Evolutionary conservation across 2,329 filamentous ascomycete genomes (phyloP).

Genomic region (Diaporthe ilicicola): DNA sequence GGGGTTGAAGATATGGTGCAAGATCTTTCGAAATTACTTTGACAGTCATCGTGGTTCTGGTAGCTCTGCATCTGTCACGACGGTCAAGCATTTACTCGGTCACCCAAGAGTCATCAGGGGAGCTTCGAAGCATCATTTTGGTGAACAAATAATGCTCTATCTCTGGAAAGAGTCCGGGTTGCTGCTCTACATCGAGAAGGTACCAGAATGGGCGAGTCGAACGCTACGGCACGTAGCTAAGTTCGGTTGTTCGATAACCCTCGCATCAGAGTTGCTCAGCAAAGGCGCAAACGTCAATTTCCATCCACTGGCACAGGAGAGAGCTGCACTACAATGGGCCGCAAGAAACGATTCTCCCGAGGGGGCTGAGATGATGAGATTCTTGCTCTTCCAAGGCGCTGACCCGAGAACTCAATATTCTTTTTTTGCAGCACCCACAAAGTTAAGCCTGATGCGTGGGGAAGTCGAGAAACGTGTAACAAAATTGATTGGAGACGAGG

Average conservation of each 20-base stretch:
- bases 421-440: too few species aligned
- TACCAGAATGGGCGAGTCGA: not conserved
- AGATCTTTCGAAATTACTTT: too few species aligned
- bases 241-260: not conserved
- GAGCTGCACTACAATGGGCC: not conserved
- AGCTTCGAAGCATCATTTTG: not conserved
- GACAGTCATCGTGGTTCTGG: too few species aligned
- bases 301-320: accelerated
- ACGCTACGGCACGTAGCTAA: not conserved
- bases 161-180: not conserved
- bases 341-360: not conserved
- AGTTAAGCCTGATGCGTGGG: too few species aligned
- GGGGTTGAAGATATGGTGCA: not conserved
- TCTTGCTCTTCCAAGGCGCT: not conserved
- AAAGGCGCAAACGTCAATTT: not conserved
- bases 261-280: not conserved
- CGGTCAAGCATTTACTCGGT: too few species aligned
- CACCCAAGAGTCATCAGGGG: too few species aligned
- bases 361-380: not conserved
- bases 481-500: not conserved
- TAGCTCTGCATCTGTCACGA: too few species aligned
- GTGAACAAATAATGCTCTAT: not conserved
- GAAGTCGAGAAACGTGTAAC: too few species aligned
- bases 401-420: not conserved
- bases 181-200: not conserved